phyloP scores from a whole-genome alignment of 352 stramenopile species.

The Globisporangium uncinulatum region DNA sequence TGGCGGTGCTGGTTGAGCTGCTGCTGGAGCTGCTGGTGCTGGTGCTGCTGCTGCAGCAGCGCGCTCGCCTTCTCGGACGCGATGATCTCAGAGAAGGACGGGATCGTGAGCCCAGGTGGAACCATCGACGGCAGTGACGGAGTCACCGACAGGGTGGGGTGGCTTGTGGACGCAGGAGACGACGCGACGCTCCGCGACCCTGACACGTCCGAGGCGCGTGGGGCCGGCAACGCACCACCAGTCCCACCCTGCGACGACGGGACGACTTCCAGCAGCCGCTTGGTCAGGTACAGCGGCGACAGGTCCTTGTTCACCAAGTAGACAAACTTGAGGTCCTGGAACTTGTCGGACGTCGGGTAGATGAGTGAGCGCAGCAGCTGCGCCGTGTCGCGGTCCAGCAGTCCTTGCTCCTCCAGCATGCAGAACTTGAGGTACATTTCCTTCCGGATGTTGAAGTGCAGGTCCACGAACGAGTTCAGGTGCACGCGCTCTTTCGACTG shows the following conservation, averaged over 20 bases:
- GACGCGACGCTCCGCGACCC: slow-evolving; percentile 7
- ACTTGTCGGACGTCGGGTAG: slow-evolving; percentile 75
- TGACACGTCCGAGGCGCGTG: slow-evolving; percentile 1
- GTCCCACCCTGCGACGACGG: slow-evolving; percentile 30
- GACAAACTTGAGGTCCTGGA: slow-evolving; percentile 86
- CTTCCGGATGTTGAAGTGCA: slow-evolving; percentile 83
- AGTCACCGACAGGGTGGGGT: not conserved
- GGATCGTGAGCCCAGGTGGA: slow-evolving; percentile 13
- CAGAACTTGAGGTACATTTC: slow-evolving; percentile 86
- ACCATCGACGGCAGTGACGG: slow-evolving; percentile 11
- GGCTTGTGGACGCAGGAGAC: slow-evolving; percentile 13
- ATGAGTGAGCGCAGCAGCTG: slow-evolving; percentile 72
- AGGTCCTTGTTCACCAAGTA: slow-evolving; percentile 86
- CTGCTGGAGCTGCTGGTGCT: slow-evolving; percentile 27
- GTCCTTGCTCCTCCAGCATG: slow-evolving; percentile 64
- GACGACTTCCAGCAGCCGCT: slow-evolving; percentile 69
- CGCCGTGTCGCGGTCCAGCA: slow-evolving; percentile 60
- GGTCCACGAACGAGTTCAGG: slow-evolving; percentile 75
- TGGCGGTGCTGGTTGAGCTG: slow-evolving; percentile 18
- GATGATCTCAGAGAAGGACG: slow-evolving; percentile 17
- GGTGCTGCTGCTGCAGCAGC: slow-evolving; percentile 11
- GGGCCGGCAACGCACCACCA: slow-evolving; percentile 24
- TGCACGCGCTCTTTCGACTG: slow-evolving; percentile 46
- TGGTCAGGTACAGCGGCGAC: slow-evolving; percentile 65
- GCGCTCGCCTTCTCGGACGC: slow-evolving; percentile 12